These are phyloP conservation scores for Polygonum aviculare DNA, from an alignment of 148 eudicot species.

Conservation along the genomic window DNA sequence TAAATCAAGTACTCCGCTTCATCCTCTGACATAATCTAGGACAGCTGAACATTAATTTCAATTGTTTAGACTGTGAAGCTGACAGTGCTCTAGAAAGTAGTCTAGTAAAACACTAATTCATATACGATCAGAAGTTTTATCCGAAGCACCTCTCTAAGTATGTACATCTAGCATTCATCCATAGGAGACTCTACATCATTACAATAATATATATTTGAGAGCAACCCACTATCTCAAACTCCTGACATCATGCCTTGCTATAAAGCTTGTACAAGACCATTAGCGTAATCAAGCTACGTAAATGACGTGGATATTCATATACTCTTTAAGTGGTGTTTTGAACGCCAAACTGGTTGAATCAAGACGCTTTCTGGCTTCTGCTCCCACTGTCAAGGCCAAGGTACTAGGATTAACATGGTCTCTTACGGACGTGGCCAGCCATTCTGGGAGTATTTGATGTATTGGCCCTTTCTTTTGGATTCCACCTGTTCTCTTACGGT, in stretches of 20 bases:
- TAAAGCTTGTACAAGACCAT: neutral
- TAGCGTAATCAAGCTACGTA: neutral
- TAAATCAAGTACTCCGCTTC: no score
- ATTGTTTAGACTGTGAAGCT: neutral
- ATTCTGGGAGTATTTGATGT: slow-evolving; percentile 29
- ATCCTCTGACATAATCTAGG: no score
- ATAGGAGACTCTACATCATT: neutral
- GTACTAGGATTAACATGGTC: neutral
- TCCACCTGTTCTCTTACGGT: slow-evolving; percentile 37
- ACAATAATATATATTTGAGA: neutral
- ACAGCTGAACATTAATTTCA: neutral
- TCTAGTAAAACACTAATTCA: neutral
- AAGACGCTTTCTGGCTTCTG: neutral
- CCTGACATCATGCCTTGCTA: neutral
- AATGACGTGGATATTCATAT: neutral
- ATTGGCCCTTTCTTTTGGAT: slow-evolving; percentile 35
- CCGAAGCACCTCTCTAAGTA: no score
- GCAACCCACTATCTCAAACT: neutral
- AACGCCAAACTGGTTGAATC: neutral
- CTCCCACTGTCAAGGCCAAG: neutral
- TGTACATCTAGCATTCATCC: no score
- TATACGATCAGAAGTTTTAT: no score
- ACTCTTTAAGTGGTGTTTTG: neutral
- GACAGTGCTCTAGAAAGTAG: neutral
- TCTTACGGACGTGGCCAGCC: slow-evolving; percentile 45